These are phyloP conservation scores for Apiotrichum akiyoshidainum DNA, from an alignment of 1,284 basidiomycete genomes.

Conservation along the genomic window DNA sequence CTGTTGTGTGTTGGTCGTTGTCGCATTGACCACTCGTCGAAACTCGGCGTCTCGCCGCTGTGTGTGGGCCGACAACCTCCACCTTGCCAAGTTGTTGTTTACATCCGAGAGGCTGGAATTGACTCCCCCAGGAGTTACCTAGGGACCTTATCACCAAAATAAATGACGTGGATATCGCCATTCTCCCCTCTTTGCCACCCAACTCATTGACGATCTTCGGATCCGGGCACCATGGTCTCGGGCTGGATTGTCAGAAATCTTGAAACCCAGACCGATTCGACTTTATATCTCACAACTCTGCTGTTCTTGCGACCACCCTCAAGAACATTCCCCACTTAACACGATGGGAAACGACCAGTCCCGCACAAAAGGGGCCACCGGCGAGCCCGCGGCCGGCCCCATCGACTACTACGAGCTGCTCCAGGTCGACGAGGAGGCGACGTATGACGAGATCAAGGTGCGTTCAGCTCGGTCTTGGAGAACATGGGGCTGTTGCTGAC, in stretches of 20 bases:
- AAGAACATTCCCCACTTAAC: neutral
- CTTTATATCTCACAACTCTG: too few species aligned
- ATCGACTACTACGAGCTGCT: constrained; percentile 76
- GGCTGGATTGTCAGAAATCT: neutral
- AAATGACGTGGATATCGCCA: too few species aligned
- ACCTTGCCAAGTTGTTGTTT: too few species aligned
- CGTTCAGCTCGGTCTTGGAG: constrained; percentile 25
- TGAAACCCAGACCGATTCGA: neutral
- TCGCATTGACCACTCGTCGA: too few species aligned
- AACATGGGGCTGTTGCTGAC: constrained; percentile 5
- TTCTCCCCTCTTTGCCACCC: too few species aligned
- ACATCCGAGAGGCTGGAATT: too few species aligned
- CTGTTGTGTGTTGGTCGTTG: too few species aligned
- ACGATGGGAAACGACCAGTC: constrained; percentile 49
- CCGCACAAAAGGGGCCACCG: constrained; percentile 15
- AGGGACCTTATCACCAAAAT: too few species aligned
- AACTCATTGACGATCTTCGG: neutral
- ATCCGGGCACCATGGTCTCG: neutral
- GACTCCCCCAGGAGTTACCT: neutral
- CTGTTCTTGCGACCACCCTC: too few species aligned
- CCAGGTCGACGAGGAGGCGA: constrained; percentile 72
- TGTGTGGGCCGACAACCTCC: too few species aligned
- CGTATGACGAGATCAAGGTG: constrained; percentile 83
- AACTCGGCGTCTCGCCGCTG: too few species aligned
- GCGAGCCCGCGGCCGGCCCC: constrained; percentile 20